These are phyloP conservation scores for Sugiyamaella valdiviana DNA, from an alignment of 805 yeast species.

Conservation along the genomic window DNA sequence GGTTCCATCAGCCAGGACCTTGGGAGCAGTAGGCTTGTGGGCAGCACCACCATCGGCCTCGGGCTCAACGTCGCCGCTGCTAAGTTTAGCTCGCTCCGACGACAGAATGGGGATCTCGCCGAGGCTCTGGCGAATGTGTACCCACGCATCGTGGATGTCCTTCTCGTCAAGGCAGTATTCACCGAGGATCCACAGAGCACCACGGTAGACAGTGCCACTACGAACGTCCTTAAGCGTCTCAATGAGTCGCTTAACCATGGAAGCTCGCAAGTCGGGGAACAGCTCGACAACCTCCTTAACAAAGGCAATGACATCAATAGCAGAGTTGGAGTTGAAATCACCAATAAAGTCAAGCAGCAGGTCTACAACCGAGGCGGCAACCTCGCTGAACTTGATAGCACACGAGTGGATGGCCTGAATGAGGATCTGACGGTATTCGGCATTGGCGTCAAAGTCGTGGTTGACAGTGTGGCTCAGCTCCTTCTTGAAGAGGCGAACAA, in stretches of 20 bases:
- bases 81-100: slow-evolving; percentile 49
- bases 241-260: slow-evolving; percentile 59
- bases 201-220: slow-evolving; percentile 87
- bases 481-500: slow-evolving; percentile 82
- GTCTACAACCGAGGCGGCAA: slow-evolving; percentile 86
- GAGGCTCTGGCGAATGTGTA: slow-evolving; percentile 66
- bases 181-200: slow-evolving; percentile 93
- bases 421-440: slow-evolving; percentile 82
- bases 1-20: slow-evolving; percentile 96
- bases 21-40: slow-evolving; percentile 50
- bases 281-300: slow-evolving; percentile 92
- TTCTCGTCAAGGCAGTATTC: slow-evolving; percentile 72
- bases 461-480: slow-evolving; percentile 73
- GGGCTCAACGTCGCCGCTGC: slow-evolving; percentile 28
- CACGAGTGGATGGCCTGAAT: slow-evolving; percentile 83
- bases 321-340: slow-evolving; percentile 78
- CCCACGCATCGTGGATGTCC: slow-evolving; percentile 81
- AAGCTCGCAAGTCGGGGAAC: slow-evolving; percentile 69
- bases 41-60: slow-evolving; percentile 31
- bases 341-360: slow-evolving; percentile 78
- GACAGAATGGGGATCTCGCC: slow-evolving; percentile 91
- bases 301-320: slow-evolving; percentile 83
- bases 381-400: slow-evolving; percentile 83
- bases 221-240: slow-evolving; percentile 57
- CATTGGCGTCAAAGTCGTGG: slow-evolving; percentile 66